Evolutionary conservation across 768 basidiomycete genomes (phyloP).

Genomic region (Phanerochaete carnosa): DNA sequence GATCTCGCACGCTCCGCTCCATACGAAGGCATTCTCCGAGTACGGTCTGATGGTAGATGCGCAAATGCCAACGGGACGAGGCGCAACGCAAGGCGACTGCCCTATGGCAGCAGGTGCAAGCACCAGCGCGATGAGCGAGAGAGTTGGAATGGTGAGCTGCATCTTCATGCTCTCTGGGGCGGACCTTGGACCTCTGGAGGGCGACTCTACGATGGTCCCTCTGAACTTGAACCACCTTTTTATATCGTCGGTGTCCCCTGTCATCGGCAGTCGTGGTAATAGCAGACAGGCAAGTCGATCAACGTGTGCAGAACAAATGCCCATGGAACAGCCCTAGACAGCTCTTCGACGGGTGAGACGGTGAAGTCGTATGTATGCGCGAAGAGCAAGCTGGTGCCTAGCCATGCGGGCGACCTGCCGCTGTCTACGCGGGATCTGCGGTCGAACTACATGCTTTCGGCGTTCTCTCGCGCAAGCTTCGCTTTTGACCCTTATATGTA

Average conservation of each 20-base stretch:
- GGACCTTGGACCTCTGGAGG: neutral
- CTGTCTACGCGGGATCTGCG: neutral
- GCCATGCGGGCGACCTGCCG: neutral
- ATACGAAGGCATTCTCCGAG: slow-evolving; percentile 6
- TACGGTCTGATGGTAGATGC: neutral
- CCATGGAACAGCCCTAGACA: no score
- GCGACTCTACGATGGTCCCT: no score
- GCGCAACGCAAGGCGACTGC: neutral
- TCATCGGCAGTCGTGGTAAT: no score
- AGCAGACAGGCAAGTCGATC: no score
- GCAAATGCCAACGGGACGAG: neutral
- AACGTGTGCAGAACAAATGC: no score
- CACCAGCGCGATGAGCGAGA: neutral
- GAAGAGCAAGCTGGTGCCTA: neutral
- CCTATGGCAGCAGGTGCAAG: no score
- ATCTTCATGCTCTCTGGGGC: neutral
- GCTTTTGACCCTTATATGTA: neutral
- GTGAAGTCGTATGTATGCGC: neutral
- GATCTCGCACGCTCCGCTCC: slow-evolving; percentile 1
- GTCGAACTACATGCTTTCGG: neutral
- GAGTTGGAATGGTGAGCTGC: neutral
- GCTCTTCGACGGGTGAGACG: no score
- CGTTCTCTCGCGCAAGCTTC: neutral
- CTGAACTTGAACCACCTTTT: no score
- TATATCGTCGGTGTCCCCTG: no score